Evolutionary conservation across 2,329 filamentous ascomycete genomes (phyloP).

Genomic region (Passalora sequoiae): DNA sequence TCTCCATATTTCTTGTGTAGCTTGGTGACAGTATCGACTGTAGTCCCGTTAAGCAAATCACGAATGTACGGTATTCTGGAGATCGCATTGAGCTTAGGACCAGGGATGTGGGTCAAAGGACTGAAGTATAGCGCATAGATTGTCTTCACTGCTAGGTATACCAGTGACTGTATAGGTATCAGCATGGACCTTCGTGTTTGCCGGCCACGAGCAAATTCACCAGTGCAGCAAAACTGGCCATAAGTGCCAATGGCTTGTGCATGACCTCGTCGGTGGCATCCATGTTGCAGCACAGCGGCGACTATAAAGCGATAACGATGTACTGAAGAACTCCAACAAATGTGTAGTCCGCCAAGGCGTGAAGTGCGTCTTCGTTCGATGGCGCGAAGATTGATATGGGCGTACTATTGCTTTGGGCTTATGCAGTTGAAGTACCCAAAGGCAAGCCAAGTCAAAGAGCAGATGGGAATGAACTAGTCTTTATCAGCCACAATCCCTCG

Average conservation of each 20-base stretch:
- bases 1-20: constrained; percentile 41
- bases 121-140: constrained; percentile 42
- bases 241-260: constrained; percentile 8
- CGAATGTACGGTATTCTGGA: constrained; percentile 24
- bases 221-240: constrained; percentile 13
- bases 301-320: too few species aligned
- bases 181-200: too few species aligned
- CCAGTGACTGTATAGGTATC: constrained; percentile 12
- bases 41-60: constrained; percentile 23
- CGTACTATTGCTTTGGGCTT: too few species aligned
- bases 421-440: too few species aligned
- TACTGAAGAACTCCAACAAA: too few species aligned
- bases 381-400: too few species aligned
- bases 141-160: constrained; percentile 17
- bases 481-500: too few species aligned
- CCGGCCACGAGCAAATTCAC: constrained; percentile 9
- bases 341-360: too few species aligned
- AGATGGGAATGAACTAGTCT: too few species aligned
- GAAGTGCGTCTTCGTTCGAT: too few species aligned
- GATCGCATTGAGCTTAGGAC: constrained; percentile 34
- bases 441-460: too few species aligned
- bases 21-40: constrained; percentile 39
- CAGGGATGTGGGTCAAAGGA: constrained; percentile 42
- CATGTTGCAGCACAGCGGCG: constrained; percentile 6
- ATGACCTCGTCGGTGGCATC: not conserved